Evolutionary conservation across 306 rosid species (phyloP).

Genomic region (Argentina anserina): DNA sequence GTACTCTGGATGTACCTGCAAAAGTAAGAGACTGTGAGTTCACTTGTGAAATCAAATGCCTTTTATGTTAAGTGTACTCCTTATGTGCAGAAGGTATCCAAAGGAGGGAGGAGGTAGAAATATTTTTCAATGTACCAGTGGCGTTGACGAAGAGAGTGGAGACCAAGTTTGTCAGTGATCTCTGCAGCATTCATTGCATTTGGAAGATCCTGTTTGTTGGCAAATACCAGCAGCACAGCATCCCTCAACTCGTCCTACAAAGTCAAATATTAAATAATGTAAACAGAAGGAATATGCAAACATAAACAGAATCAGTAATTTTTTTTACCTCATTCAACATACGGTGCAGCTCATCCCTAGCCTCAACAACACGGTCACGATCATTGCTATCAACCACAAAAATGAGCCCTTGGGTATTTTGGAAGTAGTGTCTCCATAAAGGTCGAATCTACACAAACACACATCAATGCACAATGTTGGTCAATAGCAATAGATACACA

Average conservation of each 20-base stretch:
- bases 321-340: slow-evolving; percentile 74
- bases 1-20: slow-evolving; percentile 49
- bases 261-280: too few species aligned
- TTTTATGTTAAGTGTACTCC: background rate
- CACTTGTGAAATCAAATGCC: background rate
- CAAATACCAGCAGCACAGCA: slow-evolving; percentile 52
- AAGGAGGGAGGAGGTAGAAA: background rate
- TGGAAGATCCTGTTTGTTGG: slow-evolving; percentile 64
- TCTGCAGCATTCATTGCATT: slow-evolving; percentile 62
- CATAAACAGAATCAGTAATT: too few species aligned
- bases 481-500: background rate
- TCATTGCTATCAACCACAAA: slow-evolving; percentile 63
- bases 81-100: too few species aligned
- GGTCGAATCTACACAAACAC: slow-evolving; percentile 38
- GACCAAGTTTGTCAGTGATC: slow-evolving; percentile 52
- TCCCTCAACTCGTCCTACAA: slow-evolving; percentile 52
- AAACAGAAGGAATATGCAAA: too few species aligned
- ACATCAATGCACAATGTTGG: background rate
- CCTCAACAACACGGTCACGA: slow-evolving; percentile 58
- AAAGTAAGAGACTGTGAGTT: background rate
- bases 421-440: slow-evolving; percentile 57
- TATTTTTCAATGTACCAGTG: slow-evolving; percentile 37
- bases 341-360: slow-evolving; percentile 46
- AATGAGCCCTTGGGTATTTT: slow-evolving; percentile 59
- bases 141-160: slow-evolving; percentile 56